A percentile compares a stretch with the other conserved stretches of the same genome.
Conservation (phyloP, 2,329 filamentous ascomycete genomes). For the Sclerotinia minor region DNA sequence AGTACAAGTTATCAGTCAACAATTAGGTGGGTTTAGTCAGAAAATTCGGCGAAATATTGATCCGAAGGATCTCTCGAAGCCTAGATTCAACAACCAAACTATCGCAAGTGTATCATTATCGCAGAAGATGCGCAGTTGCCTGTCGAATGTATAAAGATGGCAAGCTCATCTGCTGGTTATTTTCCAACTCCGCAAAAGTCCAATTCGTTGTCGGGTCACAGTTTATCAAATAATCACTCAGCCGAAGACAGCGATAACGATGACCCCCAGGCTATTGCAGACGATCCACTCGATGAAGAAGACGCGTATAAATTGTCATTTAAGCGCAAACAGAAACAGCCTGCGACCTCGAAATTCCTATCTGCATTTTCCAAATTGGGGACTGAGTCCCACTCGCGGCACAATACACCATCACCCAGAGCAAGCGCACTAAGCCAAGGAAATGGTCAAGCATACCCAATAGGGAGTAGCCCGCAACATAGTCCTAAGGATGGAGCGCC, state of each 20-base stretch:
- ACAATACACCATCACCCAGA: conserved; percentile 36
- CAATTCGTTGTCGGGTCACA: conserved; percentile 36
- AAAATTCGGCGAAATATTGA: conserved; percentile 3
- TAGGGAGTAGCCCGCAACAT: conserved; percentile 25
- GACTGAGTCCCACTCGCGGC: conserved; percentile 29
- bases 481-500: conserved; percentile 50
- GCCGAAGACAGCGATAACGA: conserved; percentile 47
- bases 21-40: background rate
- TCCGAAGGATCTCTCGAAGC: conserved; percentile 17
- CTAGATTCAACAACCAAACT: conserved; percentile 8
- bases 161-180: conserved; percentile 38
- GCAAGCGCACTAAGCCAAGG: conserved; percentile 31
- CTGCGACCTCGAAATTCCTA: conserved; percentile 34
- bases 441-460: conserved; percentile 27
- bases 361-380: conserved; percentile 35
- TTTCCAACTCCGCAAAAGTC: conserved; percentile 30
- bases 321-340: conserved; percentile 63
- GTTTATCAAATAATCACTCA: conserved; percentile 30
- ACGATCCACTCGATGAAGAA: conserved; percentile 55
- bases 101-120: background rate
- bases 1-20: no score
- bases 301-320: conserved; percentile 62
- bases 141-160: conserved; percentile 38
- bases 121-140: conserved; percentile 26
- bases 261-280: conserved; percentile 45